phyloP scores from a whole-genome alignment of 2,329 filamentous ascomycete genomes.

The Cladosporium sp. region DNA sequence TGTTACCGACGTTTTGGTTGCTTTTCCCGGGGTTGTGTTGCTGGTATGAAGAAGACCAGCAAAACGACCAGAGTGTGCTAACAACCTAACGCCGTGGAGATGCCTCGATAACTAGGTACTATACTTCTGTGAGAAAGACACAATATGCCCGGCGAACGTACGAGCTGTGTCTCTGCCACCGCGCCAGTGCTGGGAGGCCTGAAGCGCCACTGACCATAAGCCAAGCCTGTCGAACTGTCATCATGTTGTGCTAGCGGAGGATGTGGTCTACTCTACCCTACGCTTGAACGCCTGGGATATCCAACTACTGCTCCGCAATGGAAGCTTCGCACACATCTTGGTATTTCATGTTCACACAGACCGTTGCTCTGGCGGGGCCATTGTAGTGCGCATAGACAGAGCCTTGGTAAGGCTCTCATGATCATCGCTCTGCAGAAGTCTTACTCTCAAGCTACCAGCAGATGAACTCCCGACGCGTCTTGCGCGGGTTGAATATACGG shows the following conservation, averaged over 20 bases:
- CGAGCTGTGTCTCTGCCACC: too few relatives aligned
- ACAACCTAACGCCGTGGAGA: not conserved
- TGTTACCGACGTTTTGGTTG: not conserved
- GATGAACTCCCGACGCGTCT: not conserved
- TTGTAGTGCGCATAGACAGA: too few relatives aligned
- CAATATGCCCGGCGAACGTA: too few relatives aligned
- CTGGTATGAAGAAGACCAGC: not conserved
- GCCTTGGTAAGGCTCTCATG: too few relatives aligned
- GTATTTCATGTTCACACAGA: not conserved
- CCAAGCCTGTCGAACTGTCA: not conserved
- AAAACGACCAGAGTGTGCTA: not conserved
- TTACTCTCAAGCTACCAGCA: not conserved
- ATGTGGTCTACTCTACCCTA: not conserved
- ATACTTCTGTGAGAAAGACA: too few relatives aligned
- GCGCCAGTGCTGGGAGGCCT: not conserved
- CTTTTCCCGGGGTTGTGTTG: not conserved
- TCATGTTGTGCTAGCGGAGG: not conserved
- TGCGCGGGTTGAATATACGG: not conserved
- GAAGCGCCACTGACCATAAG: not conserved
- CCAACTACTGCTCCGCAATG: not conserved
- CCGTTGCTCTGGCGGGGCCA: not conserved
- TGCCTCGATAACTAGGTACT: not conserved
- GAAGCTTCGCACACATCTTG: not conserved
- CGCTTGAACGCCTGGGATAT: not conserved
- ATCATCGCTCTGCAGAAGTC: too few relatives aligned